Evolutionary conservation across 1,284 basidiomycete species (phyloP).

Genomic region (Leucoagaricus sp.): DNA sequence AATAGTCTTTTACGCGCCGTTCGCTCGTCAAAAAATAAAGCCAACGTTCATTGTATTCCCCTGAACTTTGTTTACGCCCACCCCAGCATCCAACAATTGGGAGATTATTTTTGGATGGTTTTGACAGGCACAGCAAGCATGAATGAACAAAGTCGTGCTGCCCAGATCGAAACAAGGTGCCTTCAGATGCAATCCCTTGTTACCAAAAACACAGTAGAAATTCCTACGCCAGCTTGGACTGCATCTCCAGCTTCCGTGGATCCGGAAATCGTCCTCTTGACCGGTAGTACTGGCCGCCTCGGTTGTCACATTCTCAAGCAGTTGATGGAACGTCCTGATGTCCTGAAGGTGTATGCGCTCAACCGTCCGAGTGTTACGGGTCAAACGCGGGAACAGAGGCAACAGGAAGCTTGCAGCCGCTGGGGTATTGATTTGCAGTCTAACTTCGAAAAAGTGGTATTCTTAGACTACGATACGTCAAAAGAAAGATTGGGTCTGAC

Average conservation of each 20-base stretch:
- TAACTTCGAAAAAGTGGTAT: constrained; percentile 1
- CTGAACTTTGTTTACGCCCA: constrained; percentile 4
- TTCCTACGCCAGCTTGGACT: background rate
- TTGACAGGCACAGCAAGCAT: background rate
- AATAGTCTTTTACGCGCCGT: background rate
- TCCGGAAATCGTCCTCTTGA: background rate
- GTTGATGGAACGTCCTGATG: background rate
- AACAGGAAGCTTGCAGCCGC: background rate
- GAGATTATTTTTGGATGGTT: background rate
- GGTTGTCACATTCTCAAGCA: constrained; percentile 5
- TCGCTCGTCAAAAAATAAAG: background rate
- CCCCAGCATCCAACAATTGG: background rate
- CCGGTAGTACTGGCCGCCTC: constrained; percentile 10
- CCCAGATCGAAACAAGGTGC: background rate
- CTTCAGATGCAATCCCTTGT: constrained; percentile 5
- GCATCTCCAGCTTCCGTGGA: background rate
- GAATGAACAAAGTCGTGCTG: background rate
- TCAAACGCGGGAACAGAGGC: background rate
- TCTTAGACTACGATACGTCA: background rate
- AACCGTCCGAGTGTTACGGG: constrained; percentile 2
- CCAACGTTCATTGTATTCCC: background rate
- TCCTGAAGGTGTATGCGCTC: constrained; percentile 7
- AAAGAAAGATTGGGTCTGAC: constrained; percentile 1
- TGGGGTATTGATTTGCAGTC: background rate
- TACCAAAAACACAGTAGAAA: background rate